Evolutionary conservation across 192 early-diverging fungal genomes (phyloP).

Genomic region (Coemansia sp.): DNA sequence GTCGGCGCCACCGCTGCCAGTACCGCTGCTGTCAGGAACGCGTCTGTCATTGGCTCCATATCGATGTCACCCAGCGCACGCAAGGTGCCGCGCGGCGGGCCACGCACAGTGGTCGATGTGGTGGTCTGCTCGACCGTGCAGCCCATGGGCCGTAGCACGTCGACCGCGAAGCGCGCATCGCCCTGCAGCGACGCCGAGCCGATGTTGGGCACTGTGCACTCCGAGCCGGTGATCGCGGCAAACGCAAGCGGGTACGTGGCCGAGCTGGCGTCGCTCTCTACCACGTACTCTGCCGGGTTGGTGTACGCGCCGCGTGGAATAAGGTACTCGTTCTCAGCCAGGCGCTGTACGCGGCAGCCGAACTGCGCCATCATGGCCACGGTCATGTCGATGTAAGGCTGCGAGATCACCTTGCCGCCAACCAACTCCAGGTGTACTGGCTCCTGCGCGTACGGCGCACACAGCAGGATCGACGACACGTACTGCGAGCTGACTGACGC

Average conservation of each 20-base stretch:
- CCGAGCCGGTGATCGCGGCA: slow-evolving; percentile 91
- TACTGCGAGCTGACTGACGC: slow-evolving; percentile 97
- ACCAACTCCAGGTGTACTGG: slow-evolving; percentile 79
- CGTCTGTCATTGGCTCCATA: slow-evolving; percentile 99
- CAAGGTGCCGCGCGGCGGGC: slow-evolving; percentile 73
- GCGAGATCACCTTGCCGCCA: slow-evolving; percentile 93
- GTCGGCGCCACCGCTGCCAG: slow-evolving; percentile 83
- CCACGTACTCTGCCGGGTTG: slow-evolving; percentile 81
- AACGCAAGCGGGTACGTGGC: slow-evolving; percentile 97
- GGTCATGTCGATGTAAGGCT: slow-evolving; percentile 99
- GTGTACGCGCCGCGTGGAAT: slow-evolving; percentile 77
- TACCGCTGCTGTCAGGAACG: slow-evolving; percentile 93
- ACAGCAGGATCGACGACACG: slow-evolving; percentile 93
- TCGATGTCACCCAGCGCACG: slow-evolving; percentile 75
- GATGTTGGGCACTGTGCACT: slow-evolving; percentile 89
- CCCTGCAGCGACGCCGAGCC: slow-evolving; percentile 91
- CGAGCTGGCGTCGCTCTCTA: slow-evolving; percentile 96
- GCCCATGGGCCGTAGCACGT: slow-evolving; percentile 90
- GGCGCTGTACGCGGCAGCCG: slow-evolving; percentile 74
- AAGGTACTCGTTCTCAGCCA: slow-evolving; percentile 76
- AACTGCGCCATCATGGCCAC: slow-evolving; percentile 97
- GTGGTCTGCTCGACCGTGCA: slow-evolving; percentile 87
- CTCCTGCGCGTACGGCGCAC: slow-evolving; percentile 86
- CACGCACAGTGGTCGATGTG: slow-evolving; percentile 85
- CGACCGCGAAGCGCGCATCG: slow-evolving; percentile 86